Percentiles rank a stretch among this genome's conserved stretches.
Evolutionary conservation across 257 asterid species (phyloP).

Genomic region (Cordia subcordata): DNA sequence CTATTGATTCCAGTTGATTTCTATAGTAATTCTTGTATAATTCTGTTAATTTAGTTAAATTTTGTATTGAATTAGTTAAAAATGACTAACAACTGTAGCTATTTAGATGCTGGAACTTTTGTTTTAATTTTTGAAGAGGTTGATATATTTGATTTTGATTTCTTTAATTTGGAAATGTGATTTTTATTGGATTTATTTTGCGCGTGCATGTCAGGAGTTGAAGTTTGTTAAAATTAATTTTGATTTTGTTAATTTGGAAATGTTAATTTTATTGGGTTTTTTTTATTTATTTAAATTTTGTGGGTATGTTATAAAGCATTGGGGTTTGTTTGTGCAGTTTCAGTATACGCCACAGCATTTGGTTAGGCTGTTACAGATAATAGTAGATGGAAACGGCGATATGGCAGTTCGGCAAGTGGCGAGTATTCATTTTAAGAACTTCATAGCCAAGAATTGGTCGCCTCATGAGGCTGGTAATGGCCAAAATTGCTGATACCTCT

Average conservation of each 20-base stretch:
- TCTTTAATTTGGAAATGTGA: too few relatives aligned
- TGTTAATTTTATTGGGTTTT: background rate
- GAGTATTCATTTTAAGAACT: conserved; percentile 91
- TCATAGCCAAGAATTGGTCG: conserved; percentile 76
- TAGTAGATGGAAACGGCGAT: conserved; percentile 72
- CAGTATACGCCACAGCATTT: conserved; percentile 87
- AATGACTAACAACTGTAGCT: background rate
- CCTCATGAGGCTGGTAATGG: conserved; percentile 71
- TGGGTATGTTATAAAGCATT: background rate
- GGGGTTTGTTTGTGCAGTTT: conserved; percentile 44
- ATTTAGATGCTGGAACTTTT: too few relatives aligned
- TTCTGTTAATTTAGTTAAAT: background rate
- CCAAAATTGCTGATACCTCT: background rate
- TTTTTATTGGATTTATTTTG: too few relatives aligned
- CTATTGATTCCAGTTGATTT: background rate
- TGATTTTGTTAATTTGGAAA: too few relatives aligned
- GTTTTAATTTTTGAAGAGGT: too few relatives aligned
- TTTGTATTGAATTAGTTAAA: too few relatives aligned
- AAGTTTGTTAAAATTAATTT: too few relatives aligned
- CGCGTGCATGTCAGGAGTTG: too few relatives aligned
- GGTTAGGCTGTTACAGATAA: conserved; percentile 94
- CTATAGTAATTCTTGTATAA: too few relatives aligned
- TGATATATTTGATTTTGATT: too few relatives aligned
- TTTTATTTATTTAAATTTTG: background rate
- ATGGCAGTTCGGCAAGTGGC: conserved; percentile 93